Conservation (phyloP, 2,329 filamentous ascomycete species). For the Diaporthe humulicola region DNA sequence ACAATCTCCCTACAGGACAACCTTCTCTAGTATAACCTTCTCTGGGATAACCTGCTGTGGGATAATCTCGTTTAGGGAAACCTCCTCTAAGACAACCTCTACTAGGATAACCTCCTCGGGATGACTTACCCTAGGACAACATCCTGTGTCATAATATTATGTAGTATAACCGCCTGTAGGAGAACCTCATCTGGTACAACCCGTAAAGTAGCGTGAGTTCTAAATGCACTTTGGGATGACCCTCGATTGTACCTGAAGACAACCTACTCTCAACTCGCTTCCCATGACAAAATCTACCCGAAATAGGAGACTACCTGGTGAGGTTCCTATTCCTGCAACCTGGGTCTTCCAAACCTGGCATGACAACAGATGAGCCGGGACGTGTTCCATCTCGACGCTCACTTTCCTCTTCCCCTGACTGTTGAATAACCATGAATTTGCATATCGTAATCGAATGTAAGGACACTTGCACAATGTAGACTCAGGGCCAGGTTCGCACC, state of each 20-base stretch:
- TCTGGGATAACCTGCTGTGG: too few relatives aligned
- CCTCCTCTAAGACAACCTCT: too few relatives aligned
- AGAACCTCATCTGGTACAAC: too few relatives aligned
- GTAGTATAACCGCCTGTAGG: too few relatives aligned
- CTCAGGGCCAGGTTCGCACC: background rate
- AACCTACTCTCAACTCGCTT: too few relatives aligned
- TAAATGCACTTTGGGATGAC: background rate
- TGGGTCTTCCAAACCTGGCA: background rate
- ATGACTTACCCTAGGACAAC: background rate
- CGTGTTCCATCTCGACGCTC: background rate
- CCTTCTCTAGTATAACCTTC: too few relatives aligned
- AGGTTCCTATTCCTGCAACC: background rate
- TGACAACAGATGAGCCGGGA: background rate
- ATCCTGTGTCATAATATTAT: background rate
- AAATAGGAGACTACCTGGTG: too few relatives aligned
- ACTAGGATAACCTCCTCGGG: too few relatives aligned
- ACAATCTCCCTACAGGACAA: too few relatives aligned
- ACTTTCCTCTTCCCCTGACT: constrained; percentile 34
- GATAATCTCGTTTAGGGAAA: too few relatives aligned
- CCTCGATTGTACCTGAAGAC: too few relatives aligned
- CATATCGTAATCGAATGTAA: background rate
- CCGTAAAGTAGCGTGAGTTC: background rate
- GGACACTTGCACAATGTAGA: background rate
- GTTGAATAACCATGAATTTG: background rate
- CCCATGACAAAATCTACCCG: too few relatives aligned